A percentile compares a stretch with the other conserved stretches of the same genome.
These are phyloP conservation scores for Plantago elongata DNA, from an alignment of 257 asterid species.

Conservation along the genomic window DNA sequence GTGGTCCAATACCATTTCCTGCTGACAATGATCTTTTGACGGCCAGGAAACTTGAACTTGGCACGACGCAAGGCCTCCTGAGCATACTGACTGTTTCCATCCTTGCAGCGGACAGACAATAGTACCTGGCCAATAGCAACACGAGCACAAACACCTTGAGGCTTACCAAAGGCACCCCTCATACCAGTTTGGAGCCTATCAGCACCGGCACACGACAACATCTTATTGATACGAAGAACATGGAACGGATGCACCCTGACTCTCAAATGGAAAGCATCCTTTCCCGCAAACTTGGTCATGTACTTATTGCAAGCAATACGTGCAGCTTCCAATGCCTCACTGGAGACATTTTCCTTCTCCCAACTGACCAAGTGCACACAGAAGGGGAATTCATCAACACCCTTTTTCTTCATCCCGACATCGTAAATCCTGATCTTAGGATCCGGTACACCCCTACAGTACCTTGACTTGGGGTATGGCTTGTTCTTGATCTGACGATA, in stretches of 20 bases:
- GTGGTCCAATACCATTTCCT: constrained; percentile 59
- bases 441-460: constrained; percentile 90
- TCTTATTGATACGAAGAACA: constrained; percentile 74
- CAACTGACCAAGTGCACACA: constrained; percentile 88
- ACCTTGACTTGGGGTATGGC: constrained; percentile 80
- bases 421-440: constrained; percentile 82
- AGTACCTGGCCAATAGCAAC: constrained; percentile 90
- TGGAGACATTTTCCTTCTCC: constrained; percentile 90
- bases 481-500: constrained; percentile 85
- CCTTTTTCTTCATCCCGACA: constrained; percentile 85
- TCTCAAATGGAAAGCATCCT: constrained; percentile 84
- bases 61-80: constrained; percentile 91
- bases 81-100: constrained; percentile 59
- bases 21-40: constrained; percentile 88
- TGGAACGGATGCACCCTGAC: constrained; percentile 71
- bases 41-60: constrained; percentile 86
- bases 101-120: constrained; percentile 81
- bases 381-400: constrained; percentile 84
- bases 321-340: constrained; percentile 90
- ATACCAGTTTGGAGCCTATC: constrained; percentile 95
- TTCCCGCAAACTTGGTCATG: constrained; percentile 87
- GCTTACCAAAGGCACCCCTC: constrained; percentile 92
- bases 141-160: constrained; percentile 80
- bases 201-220: constrained; percentile 93
- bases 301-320: constrained; percentile 90